Percentiles rank a stretch among this genome's conserved stretches.
Evolutionary conservation across 2,329 filamentous ascomycete species (phyloP).

Genomic region (Alternaria gaisen): DNA sequence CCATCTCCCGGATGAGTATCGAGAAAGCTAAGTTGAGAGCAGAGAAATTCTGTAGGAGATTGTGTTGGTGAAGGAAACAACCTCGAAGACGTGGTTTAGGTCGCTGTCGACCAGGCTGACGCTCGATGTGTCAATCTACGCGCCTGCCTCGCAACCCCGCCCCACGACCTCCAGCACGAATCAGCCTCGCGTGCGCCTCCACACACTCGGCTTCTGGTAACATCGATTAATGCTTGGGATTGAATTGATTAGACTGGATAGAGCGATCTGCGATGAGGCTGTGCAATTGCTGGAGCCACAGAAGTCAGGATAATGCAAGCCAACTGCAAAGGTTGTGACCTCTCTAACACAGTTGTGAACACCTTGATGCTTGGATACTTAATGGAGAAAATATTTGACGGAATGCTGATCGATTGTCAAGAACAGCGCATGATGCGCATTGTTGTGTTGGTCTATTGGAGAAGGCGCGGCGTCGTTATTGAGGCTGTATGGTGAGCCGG

Average conservation of each 20-base stretch:
- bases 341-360: no score
- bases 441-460: no score
- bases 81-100: not conserved
- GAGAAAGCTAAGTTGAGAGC: slow-evolving; percentile 8
- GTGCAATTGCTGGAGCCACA: not conserved
- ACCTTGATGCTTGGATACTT: no score
- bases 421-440: no score
- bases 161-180: not conserved
- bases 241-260: no score
- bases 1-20: no score
- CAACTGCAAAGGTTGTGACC: no score
- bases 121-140: not conserved
- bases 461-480: no score
- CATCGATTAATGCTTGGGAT: not conserved
- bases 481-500: no score
- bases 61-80: not conserved
- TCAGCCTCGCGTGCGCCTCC: not conserved
- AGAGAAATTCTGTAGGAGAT: not conserved
- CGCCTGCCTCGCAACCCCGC: not conserved
- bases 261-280: not conserved
- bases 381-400: no score
- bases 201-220: not conserved
- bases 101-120: not conserved
- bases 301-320: not conserved
- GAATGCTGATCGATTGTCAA: no score